These are phyloP conservation scores for Colletotrichum sp. DNA, from an alignment of 2,329 filamentous ascomycete genomes.

Conservation along the genomic window DNA sequence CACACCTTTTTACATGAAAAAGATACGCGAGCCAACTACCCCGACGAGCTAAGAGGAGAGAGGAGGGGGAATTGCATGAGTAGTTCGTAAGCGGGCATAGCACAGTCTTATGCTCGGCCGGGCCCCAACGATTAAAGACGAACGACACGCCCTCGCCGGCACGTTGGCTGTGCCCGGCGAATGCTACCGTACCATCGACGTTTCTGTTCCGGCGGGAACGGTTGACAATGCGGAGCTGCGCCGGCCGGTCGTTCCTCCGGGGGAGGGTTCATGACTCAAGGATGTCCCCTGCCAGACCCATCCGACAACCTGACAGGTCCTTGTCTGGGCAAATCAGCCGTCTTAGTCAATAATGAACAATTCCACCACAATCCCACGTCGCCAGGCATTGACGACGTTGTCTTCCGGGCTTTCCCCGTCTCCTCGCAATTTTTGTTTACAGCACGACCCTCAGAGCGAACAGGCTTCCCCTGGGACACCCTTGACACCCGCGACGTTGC, in stretches of 20 bases:
- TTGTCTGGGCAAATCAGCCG: neutral
- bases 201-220: neutral
- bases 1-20: neutral
- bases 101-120: neutral
- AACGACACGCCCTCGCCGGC: neutral
- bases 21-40: neutral
- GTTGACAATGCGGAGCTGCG: neutral
- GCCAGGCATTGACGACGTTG: neutral
- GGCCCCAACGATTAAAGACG: neutral
- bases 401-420: neutral
- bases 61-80: neutral
- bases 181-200: conserved; percentile 6
- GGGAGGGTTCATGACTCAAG: conserved; percentile 9
- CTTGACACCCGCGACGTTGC: neutral
- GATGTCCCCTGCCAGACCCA: neutral
- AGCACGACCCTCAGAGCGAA: neutral
- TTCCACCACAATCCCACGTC: neutral
- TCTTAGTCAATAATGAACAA: neutral
- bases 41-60: neutral
- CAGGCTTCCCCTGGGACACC: neutral
- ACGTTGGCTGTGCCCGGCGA: neutral
- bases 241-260: neutral
- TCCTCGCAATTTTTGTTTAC: neutral
- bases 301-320: neutral
- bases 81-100: neutral